phyloP scores from a whole-genome alignment of 345 rosid genomes.

The Cardamine chenopodiifolia region DNA sequence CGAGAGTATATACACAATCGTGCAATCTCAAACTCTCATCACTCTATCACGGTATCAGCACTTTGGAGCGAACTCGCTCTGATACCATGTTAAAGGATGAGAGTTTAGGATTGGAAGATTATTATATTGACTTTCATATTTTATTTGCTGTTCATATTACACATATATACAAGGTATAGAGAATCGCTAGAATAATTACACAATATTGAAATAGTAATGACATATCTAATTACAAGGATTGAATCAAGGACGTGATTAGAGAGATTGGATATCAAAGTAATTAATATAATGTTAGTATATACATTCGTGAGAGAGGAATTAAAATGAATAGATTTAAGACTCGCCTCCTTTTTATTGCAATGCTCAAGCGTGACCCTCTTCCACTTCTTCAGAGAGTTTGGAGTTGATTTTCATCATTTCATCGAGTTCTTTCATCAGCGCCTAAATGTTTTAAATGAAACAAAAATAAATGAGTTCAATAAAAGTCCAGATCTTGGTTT shows the following conservation, averaged over 20 bases:
- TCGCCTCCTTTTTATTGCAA: conserved; percentile 84
- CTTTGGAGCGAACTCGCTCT: too few relatives aligned
- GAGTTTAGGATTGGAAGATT: too few relatives aligned
- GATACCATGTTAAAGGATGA: too few relatives aligned
- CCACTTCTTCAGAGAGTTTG: conserved; percentile 83
- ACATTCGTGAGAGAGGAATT: neutral
- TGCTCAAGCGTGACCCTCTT: conserved; percentile 89
- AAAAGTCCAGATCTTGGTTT: neutral
- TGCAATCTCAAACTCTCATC: too few relatives aligned
- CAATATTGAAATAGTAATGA: neutral
- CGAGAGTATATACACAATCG: too few relatives aligned
- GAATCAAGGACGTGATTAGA: neutral
- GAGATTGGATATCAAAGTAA: neutral
- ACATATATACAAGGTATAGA: too few relatives aligned
- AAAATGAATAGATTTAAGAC: neutral
- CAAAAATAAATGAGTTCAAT: neutral
- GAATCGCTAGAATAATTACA: neutral
- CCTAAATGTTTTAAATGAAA: conserved; percentile 50
- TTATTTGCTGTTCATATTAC: too few relatives aligned
- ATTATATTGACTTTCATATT: too few relatives aligned
- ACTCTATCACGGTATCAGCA: too few relatives aligned
- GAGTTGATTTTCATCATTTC: conserved; percentile 90
- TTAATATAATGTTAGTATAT: neutral
- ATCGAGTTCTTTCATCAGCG: conserved; percentile 91
- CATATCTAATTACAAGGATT: neutral